Conservation (phyloP, 2,329 filamentous ascomycete species). For the Hypoxylon sp. region DNA sequence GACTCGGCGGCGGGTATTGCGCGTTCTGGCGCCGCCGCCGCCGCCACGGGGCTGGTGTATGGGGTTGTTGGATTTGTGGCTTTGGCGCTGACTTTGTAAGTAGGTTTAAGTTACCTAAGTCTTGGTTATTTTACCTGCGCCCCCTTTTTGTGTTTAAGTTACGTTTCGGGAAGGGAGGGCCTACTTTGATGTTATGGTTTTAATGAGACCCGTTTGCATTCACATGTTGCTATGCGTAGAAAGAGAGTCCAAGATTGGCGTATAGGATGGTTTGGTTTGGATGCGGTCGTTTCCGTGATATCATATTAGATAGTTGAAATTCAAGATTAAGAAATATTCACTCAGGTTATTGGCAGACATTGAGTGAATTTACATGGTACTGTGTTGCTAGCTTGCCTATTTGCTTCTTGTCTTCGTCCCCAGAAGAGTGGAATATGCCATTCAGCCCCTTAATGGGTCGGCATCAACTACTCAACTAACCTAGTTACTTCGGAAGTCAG, state of each 20-base stretch:
- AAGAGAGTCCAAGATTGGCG: not conserved
- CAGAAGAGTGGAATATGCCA: not conserved
- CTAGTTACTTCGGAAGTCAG: not conserved
- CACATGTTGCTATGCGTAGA: constrained; percentile 5
- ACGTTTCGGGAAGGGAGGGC: not conserved
- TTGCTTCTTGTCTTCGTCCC: not conserved
- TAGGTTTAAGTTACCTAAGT: not conserved
- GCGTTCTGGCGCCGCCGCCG: not conserved
- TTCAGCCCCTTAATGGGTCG: not conserved
- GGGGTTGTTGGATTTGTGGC: constrained; percentile 30
- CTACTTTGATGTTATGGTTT: constrained; percentile 12
- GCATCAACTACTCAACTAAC: not conserved
- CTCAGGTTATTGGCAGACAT: not conserved
- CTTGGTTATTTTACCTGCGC: not conserved
- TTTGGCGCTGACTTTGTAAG: constrained; percentile 31
- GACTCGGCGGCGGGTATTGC: constrained; percentile 27
- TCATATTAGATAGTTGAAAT: not conserved
- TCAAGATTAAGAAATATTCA: not conserved
- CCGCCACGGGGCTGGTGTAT: constrained; percentile 25
- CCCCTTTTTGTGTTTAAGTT: not conserved
- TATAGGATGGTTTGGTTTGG: constrained; percentile 10
- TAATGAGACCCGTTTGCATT: constrained; percentile 8
- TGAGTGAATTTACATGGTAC: not conserved
- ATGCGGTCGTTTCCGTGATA: constrained; percentile 15
- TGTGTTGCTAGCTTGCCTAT: not conserved